Base-by-base conservation (phyloP, 192 early-diverging fungal species). In the Gamsiella multidivaricata region DNA sequence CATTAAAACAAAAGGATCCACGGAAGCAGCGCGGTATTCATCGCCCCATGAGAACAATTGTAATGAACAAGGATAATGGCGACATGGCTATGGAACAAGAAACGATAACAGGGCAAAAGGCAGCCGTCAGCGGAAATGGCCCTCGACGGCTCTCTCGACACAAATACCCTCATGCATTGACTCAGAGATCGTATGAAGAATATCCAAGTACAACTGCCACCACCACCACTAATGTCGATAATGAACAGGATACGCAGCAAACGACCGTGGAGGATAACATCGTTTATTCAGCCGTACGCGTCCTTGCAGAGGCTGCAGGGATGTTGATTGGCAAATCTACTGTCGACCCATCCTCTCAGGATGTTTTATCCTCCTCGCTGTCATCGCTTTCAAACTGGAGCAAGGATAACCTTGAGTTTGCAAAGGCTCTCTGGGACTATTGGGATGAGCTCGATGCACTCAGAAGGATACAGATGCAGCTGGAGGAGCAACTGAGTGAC, bases 401-500 rank as follows among this genome's bases (percentile, higher is more conserved):
- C 14, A 46, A 57, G 39, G 42, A 25, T 37, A 34, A 67, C 50
- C 52, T 55, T 23, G 41, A 29, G 20, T 46, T 65, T 31, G 53
- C 46, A 67, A 51, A 8, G 17, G 51, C 54, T 57, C 53, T 67
- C 31, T 57, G 54, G 54, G 46, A 67, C 32, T 57, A 67, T 31
- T 57, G 65, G 65, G 20, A 54, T 17, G 54, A 57, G 42, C 43
- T 67, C 32, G 45, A 67, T 54, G 42, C 33, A 5, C 43, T 67
- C 33, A 22, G 58, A 22, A 22, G 45, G 43, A 67, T 67, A 14
- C 43, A 67, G 41, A 18, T 36, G 31, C 42, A 58, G 29, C 45
- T 57, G 1, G 65, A 67, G 46, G 45, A 32, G 31, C 54, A 58
- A 39, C 25, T 57, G 33, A 26, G 29, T 3, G 15, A 56, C 2